Conservation (phyloP, 2,329 filamentous ascomycete genomes). For the Aspergillus hortae region DNA sequence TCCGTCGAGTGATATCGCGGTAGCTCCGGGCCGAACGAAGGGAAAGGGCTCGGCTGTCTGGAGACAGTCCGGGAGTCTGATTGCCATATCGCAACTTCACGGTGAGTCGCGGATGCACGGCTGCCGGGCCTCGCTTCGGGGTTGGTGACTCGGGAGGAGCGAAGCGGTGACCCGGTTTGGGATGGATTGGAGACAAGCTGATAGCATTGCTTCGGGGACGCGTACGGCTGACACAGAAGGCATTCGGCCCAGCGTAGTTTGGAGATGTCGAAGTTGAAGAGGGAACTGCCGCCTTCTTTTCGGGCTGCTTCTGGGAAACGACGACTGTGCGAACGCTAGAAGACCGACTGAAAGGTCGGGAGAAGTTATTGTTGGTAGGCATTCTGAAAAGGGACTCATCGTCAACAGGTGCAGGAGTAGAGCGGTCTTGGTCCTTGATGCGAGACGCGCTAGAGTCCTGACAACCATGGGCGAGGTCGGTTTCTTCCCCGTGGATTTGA, state of each 20-base stretch:
- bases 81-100: slow-evolving; percentile 20
- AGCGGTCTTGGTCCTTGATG: background rate
- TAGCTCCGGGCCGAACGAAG: slow-evolving; percentile 26
- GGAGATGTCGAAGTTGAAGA: slow-evolving; percentile 1
- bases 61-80: slow-evolving; percentile 19
- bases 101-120: slow-evolving; percentile 17
- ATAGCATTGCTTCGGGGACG: slow-evolving; percentile 3
- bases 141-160: slow-evolving; percentile 29
- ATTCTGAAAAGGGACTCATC: slow-evolving; percentile 3
- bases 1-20: slow-evolving; percentile 17
- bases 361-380: slow-evolving; percentile 30
- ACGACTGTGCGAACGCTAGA: slow-evolving; percentile 26
- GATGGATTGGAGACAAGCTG: slow-evolving; percentile 21
- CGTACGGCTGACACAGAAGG: slow-evolving; percentile 1
- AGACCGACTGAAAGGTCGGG: slow-evolving; percentile 33
- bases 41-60: slow-evolving; percentile 21
- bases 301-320: slow-evolving; percentile 10
- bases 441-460: background rate
- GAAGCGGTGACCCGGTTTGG: slow-evolving; percentile 19
- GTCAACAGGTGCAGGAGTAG: background rate
- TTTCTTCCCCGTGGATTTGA: slow-evolving; percentile 30
- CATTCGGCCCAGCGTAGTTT: background rate
- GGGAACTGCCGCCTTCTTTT: background rate
- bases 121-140: slow-evolving; percentile 17
- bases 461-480: slow-evolving; percentile 4